These are phyloP conservation scores for Ceratobasidium sp. DNA, from an alignment of 1,284 basidiomycete species.

Conservation along the genomic window DNA sequence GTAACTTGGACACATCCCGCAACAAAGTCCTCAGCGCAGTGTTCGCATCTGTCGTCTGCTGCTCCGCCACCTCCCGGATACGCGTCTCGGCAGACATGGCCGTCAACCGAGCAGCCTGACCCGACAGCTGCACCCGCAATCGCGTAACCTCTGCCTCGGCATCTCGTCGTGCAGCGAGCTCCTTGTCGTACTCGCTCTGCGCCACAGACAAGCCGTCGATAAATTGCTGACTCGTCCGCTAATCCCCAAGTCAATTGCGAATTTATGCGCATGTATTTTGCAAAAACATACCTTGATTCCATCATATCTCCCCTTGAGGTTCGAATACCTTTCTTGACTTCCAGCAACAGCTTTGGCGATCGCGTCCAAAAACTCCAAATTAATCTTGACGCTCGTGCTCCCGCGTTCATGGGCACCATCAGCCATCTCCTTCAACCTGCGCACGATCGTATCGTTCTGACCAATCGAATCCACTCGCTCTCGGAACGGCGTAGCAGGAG, in stretches of 20 bases:
- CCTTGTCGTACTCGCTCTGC: slow-evolving; percentile 91
- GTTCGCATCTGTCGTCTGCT: slow-evolving; percentile 81
- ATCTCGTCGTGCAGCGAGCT: slow-evolving; percentile 85
- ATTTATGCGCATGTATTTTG: slow-evolving; percentile 11
- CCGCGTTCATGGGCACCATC: slow-evolving; percentile 71
- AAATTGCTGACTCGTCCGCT: slow-evolving; percentile 90
- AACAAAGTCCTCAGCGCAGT: slow-evolving; percentile 82
- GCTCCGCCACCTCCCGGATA: slow-evolving; percentile 79
- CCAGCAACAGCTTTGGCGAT: slow-evolving; percentile 76
- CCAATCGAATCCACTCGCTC: slow-evolving; percentile 41
- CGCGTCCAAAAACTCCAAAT: slow-evolving; percentile 77
- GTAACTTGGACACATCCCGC: slow-evolving; percentile 85
- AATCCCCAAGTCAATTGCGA: slow-evolving; percentile 42
- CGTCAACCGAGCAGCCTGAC: slow-evolving; percentile 87
- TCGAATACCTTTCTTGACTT: slow-evolving; percentile 68
- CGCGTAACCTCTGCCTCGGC: slow-evolving; percentile 91
- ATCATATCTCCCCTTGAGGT: slow-evolving; percentile 82
- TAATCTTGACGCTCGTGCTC: slow-evolving; percentile 74
- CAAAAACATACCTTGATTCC: slow-evolving; percentile 79
- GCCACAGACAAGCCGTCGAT: slow-evolving; percentile 92
- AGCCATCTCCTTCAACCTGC: slow-evolving; percentile 69
- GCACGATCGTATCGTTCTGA: slow-evolving; percentile 61
- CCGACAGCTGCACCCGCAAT: slow-evolving; percentile 84
- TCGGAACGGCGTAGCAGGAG: slow-evolving; percentile 4
- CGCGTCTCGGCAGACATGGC: slow-evolving; percentile 81